Evolutionary conservation across 768 basidiomycete genomes (phyloP).

Genomic region (Infundibulicybe gibba): DNA sequence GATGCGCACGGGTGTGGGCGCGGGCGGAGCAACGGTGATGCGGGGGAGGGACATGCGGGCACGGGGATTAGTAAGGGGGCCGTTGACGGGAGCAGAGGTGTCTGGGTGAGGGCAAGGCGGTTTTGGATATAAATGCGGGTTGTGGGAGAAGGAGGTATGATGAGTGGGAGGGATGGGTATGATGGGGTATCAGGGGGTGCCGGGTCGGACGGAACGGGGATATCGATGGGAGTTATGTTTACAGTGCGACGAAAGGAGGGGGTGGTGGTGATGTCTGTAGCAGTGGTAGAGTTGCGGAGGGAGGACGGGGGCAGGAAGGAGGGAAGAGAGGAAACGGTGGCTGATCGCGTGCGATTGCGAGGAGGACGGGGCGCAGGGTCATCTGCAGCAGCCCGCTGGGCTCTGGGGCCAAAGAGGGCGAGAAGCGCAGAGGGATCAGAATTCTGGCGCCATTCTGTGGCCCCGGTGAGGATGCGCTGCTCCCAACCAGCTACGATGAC

Average conservation of each 20-base stretch:
- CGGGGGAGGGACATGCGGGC: slow-evolving; percentile 60
- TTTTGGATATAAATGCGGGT: slow-evolving; percentile 58
- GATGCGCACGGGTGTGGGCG: slow-evolving; percentile 43
- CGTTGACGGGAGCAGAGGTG: slow-evolving; percentile 28
- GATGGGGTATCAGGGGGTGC: slow-evolving; percentile 25
- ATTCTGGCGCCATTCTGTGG: slow-evolving; percentile 3
- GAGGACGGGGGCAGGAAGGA: slow-evolving; percentile 15
- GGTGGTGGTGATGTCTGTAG: slow-evolving; percentile 12
- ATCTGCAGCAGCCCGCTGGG: slow-evolving; percentile 8
- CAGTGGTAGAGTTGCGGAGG: slow-evolving; percentile 17
- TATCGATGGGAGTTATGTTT: slow-evolving; percentile 32
- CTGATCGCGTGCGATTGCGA: slow-evolving; percentile 15
- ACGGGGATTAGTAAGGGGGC: slow-evolving; percentile 55
- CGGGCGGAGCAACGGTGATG: slow-evolving; percentile 37
- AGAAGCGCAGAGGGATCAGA: slow-evolving; percentile 1
- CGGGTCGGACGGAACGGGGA: slow-evolving; percentile 22
- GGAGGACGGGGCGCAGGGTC: slow-evolving; percentile 3
- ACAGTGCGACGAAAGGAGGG: slow-evolving; percentile 22
- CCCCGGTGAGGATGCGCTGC: slow-evolving; percentile 10
- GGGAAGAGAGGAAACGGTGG: slow-evolving; percentile 18
- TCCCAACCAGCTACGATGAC: slow-evolving; percentile 28
- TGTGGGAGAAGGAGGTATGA: slow-evolving; percentile 50
- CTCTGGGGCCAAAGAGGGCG: slow-evolving; percentile 5
- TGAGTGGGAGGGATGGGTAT: slow-evolving; percentile 43
- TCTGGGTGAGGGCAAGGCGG: slow-evolving; percentile 23